A percentile compares a stretch with the other conserved stretches of the same genome.
These are phyloP conservation scores for Syzygium malaccense DNA, from an alignment of 441 rosid genomes.

Conservation along the genomic window DNA sequence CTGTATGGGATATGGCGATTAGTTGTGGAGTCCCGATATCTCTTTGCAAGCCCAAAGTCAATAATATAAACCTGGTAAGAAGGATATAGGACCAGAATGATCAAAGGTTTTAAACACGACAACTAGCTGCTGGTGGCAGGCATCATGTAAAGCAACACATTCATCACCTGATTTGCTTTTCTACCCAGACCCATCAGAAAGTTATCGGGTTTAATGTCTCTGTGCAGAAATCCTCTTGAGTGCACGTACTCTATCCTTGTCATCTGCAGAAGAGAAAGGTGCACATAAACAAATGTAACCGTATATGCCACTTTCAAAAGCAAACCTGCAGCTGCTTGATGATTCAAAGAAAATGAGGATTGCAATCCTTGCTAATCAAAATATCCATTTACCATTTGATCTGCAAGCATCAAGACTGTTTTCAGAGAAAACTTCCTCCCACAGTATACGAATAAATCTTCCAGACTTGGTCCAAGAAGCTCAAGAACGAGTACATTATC, in stretches of 20 bases:
- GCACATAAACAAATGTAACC: not conserved
- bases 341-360: not conserved
- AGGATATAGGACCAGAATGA: conserved; percentile 1
- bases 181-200: conserved; percentile 43
- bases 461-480: conserved; percentile 65
- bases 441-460: conserved; percentile 57
- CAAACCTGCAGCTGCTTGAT: not conserved
- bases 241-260: conserved; percentile 33
- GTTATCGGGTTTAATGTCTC: conserved; percentile 45
- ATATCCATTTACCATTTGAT: conserved; percentile 43
- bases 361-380: not conserved
- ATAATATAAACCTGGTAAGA: conserved; percentile 46
- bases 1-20: conserved; percentile 62
- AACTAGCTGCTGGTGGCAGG: not conserved
- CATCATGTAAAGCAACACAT: not conserved
- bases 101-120: not conserved
- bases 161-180: conserved; percentile 33
- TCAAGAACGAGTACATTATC: conserved; percentile 51
- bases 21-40: conserved; percentile 47
- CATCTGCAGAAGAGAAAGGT: conserved; percentile 12
- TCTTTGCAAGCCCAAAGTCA: conserved; percentile 62
- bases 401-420: conserved; percentile 58
- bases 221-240: conserved; percentile 39
- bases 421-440: conserved; percentile 63
- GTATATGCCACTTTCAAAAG: not conserved